Evolutionary conservation across 129 eudicot genomes (phyloP).

Genomic region (Lonicera japonica): DNA sequence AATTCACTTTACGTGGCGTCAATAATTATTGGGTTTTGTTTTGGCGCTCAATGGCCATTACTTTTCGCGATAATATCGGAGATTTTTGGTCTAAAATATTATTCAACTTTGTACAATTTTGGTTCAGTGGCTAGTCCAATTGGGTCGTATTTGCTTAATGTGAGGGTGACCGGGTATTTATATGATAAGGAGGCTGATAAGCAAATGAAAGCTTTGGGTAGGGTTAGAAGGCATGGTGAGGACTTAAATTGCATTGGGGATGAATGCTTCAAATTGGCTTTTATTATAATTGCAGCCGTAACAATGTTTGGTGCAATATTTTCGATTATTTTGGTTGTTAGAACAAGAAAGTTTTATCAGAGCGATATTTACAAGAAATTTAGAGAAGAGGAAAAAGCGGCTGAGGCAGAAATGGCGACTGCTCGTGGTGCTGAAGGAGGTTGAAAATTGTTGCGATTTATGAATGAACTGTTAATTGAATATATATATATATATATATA

Average conservation of each 20-base stretch:
- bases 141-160: slow-evolving; percentile 66
- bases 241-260: slow-evolving; percentile 56
- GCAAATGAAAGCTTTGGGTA: slow-evolving; percentile 51
- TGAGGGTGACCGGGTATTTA: slow-evolving; percentile 62
- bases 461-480: too few relatives aligned
- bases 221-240: slow-evolving; percentile 33
- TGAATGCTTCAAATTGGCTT: slow-evolving; percentile 61
- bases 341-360: slow-evolving; percentile 71
- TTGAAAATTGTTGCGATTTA: background rate
- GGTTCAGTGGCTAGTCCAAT: slow-evolving; percentile 87
- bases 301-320: slow-evolving; percentile 56
- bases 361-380: slow-evolving; percentile 83
- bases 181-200: slow-evolving; percentile 64
- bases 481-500: too few relatives aligned
- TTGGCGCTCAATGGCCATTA: slow-evolving; percentile 95
- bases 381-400: slow-evolving; percentile 36
- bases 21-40: slow-evolving; percentile 76
- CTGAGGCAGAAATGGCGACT: slow-evolving; percentile 41
- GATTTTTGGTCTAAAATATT: slow-evolving; percentile 76
- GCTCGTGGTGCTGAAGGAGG: slow-evolving; percentile 10
- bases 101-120: slow-evolving; percentile 77
- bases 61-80: slow-evolving; percentile 88
- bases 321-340: slow-evolving; percentile 56
- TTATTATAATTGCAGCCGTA: slow-evolving; percentile 52
- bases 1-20: slow-evolving; percentile 74